These are phyloP conservation scores for Corchorus olitorius DNA, from an alignment of 345 rosid species.

Conservation along the genomic window DNA sequence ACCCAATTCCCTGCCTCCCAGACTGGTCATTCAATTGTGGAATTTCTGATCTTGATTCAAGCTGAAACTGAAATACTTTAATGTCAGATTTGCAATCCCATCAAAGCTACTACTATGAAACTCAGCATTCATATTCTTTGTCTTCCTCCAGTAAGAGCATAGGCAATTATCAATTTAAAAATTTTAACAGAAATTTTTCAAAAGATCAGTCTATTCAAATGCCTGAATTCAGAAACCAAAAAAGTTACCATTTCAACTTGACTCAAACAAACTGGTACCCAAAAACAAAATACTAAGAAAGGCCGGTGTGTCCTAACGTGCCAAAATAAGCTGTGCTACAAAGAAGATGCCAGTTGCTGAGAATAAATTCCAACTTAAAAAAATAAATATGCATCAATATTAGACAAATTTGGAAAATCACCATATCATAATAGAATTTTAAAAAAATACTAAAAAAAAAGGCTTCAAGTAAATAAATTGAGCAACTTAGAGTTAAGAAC, in stretches of 20 bases:
- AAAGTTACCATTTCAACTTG: neutral
- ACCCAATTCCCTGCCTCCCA: conserved; percentile 17
- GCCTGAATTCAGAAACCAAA: neutral
- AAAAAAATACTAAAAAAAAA: neutral
- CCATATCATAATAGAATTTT: neutral
- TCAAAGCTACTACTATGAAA: neutral
- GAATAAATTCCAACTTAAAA: neutral
- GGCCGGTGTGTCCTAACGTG: neutral
- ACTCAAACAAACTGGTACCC: neutral
- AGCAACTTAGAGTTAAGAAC: neutral
- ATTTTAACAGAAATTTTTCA: neutral
- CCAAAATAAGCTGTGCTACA: neutral
- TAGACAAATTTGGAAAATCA: neutral
- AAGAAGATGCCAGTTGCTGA: neutral
- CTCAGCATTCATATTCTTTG: neutral
- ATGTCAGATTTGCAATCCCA: neutral
- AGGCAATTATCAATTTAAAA: neutral
- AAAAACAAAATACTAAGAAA: neutral
- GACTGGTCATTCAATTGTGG: conserved; percentile 37
- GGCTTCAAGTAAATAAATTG: neutral
- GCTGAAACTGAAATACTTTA: conserved; percentile 34
- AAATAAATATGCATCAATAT: neutral
- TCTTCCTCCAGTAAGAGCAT: neutral
- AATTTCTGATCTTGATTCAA: conserved; percentile 42
- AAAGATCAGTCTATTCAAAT: neutral